Conservation (phyloP, 176 grass and related monocot genomes). For the Carex myosuroides region DNA sequence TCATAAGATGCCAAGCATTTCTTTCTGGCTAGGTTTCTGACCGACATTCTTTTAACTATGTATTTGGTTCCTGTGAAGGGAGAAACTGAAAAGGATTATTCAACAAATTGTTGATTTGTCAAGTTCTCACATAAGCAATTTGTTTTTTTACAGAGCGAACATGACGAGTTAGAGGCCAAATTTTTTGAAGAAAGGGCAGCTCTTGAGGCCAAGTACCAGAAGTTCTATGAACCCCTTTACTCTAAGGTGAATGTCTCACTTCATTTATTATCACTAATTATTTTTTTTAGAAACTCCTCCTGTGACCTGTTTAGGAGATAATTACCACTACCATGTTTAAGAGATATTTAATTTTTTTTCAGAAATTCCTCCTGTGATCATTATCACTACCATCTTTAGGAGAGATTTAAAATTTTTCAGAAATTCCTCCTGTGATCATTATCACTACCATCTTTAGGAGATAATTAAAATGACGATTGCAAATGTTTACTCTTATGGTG, state of each 20-base stretch:
- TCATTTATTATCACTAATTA: neutral
- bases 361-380: too few relatives aligned
- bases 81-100: neutral
- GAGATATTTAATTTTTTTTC: too few relatives aligned
- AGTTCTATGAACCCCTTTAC: conserved; percentile 82
- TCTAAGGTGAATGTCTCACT: conserved; percentile 41
- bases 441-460: too few relatives aligned
- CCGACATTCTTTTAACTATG: neutral
- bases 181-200: conserved; percentile 88
- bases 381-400: too few relatives aligned
- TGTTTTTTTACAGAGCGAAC: conserved; percentile 37
- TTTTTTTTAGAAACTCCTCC: neutral
- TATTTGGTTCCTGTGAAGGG: neutral
- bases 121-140: neutral
- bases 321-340: neutral
- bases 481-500: conserved; percentile 56
- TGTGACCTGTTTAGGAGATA: neutral
- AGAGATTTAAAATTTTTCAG: too few relatives aligned
- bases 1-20: neutral
- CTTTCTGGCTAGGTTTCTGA: neutral
- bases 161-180: conserved; percentile 66
- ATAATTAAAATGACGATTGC: too few relatives aligned
- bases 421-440: too few relatives aligned
- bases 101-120: neutral
- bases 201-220: conserved; percentile 93